These are phyloP conservation scores for Citrullus amarus DNA, from an alignment of 306 rosid genomes.

Conservation along the genomic window DNA sequence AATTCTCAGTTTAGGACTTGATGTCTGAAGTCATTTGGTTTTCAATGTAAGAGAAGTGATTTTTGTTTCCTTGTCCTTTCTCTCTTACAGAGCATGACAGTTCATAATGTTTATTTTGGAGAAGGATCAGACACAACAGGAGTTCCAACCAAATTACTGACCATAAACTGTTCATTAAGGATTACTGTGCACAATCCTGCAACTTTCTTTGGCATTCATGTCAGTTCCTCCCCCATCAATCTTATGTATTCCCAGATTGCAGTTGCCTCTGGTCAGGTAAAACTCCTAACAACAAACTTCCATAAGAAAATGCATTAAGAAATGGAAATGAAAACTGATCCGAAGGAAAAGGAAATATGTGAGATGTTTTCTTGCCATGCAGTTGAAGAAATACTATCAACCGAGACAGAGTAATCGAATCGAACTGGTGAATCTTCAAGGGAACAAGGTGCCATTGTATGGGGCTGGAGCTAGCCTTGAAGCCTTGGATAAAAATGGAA, in stretches of 20 bases:
- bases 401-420: constrained; percentile 41
- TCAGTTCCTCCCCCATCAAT: constrained; percentile 43
- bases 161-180: constrained; percentile 56
- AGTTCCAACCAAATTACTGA: constrained; percentile 79
- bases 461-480: constrained; percentile 68
- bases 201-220: constrained; percentile 66
- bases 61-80: neutral
- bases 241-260: constrained; percentile 63
- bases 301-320: neutral
- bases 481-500: constrained; percentile 24
- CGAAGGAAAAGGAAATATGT: neutral
- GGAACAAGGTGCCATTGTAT: constrained; percentile 63
- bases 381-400: constrained; percentile 68
- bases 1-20: neutral
- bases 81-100: constrained; percentile 48
- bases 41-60: neutral
- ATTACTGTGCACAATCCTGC: constrained; percentile 73
- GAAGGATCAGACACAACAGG: constrained; percentile 79
- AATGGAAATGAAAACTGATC: neutral
- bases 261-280: constrained; percentile 76
- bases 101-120: constrained; percentile 63
- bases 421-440: constrained; percentile 41
- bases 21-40: neutral
- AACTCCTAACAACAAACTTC: constrained; percentile 6
- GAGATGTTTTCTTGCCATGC: constrained; percentile 2